Evolutionary conservation across 768 basidiomycete genomes (phyloP).

Genomic region (Infundibulicybe gibba): DNA sequence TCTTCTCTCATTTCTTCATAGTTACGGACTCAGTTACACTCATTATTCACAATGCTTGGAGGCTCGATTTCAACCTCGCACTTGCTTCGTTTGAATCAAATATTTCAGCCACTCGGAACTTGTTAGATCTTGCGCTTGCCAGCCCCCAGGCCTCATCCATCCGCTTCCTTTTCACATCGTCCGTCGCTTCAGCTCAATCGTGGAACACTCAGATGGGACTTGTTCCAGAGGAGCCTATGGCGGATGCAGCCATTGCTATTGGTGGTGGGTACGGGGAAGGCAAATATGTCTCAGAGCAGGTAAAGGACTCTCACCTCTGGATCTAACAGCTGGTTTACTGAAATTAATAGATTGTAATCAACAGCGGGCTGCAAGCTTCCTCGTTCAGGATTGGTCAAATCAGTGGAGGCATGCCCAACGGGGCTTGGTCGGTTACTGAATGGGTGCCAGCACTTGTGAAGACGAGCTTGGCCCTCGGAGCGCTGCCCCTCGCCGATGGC

Average conservation of each 20-base stretch:
- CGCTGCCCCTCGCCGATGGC: conserved; percentile 21
- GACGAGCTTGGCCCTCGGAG: conserved; percentile 23
- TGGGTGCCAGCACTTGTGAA: conserved; percentile 44
- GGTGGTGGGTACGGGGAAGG: conserved; percentile 43
- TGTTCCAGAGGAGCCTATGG: conserved; percentile 30
- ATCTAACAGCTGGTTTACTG: background rate
- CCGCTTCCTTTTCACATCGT: conserved; percentile 38
- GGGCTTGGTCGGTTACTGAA: conserved; percentile 40
- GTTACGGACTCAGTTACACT: conserved; percentile 28
- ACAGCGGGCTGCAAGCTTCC: conserved; percentile 29
- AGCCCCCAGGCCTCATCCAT: conserved; percentile 18
- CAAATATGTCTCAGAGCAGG: conserved; percentile 40
- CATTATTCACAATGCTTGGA: conserved; percentile 42
- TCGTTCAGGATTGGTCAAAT: conserved; percentile 46
- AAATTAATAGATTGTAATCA: conserved; percentile 26
- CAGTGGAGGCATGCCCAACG: conserved; percentile 31
- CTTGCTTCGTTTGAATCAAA: conserved; percentile 48
- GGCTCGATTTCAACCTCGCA: conserved; percentile 41
- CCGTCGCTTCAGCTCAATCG: conserved; percentile 27
- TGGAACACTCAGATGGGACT: conserved; percentile 23
- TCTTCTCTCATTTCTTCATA: conserved; percentile 12
- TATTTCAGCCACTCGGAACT: conserved; percentile 40
- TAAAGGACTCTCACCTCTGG: conserved; percentile 9
- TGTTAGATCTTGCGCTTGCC: conserved; percentile 35
- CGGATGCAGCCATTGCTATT: conserved; percentile 26